These are phyloP conservation scores for Diplocarpon mali DNA, from an alignment of 2,329 filamentous ascomycete species.

Conservation along the genomic window DNA sequence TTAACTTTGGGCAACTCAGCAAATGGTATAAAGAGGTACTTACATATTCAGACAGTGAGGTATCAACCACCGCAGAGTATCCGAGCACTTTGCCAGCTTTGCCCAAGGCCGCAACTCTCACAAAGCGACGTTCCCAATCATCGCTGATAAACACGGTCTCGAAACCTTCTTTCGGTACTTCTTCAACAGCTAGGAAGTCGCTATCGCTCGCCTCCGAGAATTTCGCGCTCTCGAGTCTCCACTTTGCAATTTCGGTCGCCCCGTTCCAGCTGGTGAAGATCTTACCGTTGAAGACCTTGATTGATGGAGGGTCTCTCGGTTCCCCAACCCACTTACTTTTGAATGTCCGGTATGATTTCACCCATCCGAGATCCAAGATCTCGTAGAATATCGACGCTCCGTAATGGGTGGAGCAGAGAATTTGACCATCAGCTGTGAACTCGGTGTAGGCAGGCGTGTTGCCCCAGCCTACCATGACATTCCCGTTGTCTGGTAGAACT, in stretches of 20 bases:
- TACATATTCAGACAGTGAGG: slow-evolving; percentile 1
- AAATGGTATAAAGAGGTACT: not conserved
- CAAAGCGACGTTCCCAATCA: not conserved
- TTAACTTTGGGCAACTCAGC: not conserved
- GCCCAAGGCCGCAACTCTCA: slow-evolving; percentile 4
- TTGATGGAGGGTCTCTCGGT: slow-evolving; percentile 17
- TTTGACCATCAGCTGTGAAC: slow-evolving; percentile 30
- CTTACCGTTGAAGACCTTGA: slow-evolving; percentile 16
- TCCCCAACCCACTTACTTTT: slow-evolving; percentile 22
- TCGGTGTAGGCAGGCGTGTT: slow-evolving; percentile 38
- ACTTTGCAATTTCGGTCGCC: slow-evolving; percentile 25
- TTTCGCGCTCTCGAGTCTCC: slow-evolving; percentile 11
- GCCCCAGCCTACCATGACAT: slow-evolving; percentile 40
- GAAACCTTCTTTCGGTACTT: not conserved
- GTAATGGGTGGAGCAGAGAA: slow-evolving; percentile 34
- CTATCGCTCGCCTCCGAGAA: not conserved
- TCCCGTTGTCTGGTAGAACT: slow-evolving; percentile 32
- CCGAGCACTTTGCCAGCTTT: not conserved
- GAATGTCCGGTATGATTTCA: slow-evolving; percentile 23
- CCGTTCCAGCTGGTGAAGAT: slow-evolving; percentile 28
- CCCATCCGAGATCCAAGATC: slow-evolving; percentile 14
- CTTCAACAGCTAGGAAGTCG: slow-evolving; percentile 1
- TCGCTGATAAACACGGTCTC: not conserved
- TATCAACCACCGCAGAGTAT: slow-evolving; percentile 1
- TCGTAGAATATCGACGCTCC: slow-evolving; percentile 24